Evolutionary conservation across 2,329 filamentous ascomycete species (phyloP), one percentile per base, ranked within the genome.

Genomic region (Aspergillus sp.): DNA sequence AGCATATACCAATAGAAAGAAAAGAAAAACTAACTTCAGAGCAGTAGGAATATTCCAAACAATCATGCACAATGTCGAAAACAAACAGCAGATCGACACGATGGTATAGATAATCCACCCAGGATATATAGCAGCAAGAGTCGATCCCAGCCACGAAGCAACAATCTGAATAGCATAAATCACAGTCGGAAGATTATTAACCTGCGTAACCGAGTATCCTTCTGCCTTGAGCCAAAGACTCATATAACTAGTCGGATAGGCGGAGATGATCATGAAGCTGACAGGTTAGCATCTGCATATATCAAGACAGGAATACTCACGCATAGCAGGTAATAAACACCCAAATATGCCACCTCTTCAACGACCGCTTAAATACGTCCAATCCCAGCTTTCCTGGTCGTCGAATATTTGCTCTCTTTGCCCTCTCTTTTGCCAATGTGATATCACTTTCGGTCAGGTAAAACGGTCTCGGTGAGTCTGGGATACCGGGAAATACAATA

Each of bases 141-240:
- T 76, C 0, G 74, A 73, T 0, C 74, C 74, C 1, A 77, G 54
- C 58, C 75, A 71, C 0, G 73, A 75, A 0, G 70, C 61, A 7
- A 77, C 57, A 5, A 76, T 73, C 0, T 65, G 70, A 33, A 77
- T 70, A n/a, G 67, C 72, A 39, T 74, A 69, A 0, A 66, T 68
- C 7, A 68, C 72, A 0, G 75, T 77, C 0, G 75, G 75, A 1
- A 77, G 67, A 9, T 71, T 64, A 55, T 78, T 77, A 46, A 76
- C 69, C 45, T 77, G 67, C 0, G 68, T 65, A 0, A 77, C 64
- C 0, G 70, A 70, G 51, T 73, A 77, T 5, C 67, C 67, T 27
- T 74, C 69, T 1, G 67, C 65, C 46, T 76, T 76, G 33, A 78
- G 67, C 75, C 75, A 78, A 8, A 78, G 66, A 28, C 68, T 74